Percentiles rank a stretch among this genome's conserved stretches.
Evolutionary conservation across 1,284 basidiomycete species (phyloP).

Genomic region (Microbotryomycetes sp.): DNA sequence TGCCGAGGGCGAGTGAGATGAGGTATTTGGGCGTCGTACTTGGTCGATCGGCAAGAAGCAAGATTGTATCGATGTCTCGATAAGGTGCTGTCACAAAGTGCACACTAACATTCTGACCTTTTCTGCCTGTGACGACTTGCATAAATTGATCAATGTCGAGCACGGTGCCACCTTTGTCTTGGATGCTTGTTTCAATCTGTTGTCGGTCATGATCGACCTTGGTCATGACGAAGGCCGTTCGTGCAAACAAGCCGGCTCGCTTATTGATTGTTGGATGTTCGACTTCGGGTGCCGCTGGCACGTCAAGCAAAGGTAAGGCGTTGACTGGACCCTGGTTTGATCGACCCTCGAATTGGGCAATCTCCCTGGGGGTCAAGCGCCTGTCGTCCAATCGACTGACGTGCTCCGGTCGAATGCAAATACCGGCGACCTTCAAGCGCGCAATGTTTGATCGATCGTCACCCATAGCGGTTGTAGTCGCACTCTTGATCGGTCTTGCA

Average conservation of each 20-base stretch:
- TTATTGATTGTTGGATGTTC: background rate
- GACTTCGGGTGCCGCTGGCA: slow-evolving; percentile 2
- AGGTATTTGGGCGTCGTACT: slow-evolving; percentile 70
- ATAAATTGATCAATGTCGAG: slow-evolving; percentile 61
- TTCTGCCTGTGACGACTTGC: background rate
- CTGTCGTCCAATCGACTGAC: slow-evolving; percentile 27
- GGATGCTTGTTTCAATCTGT: slow-evolving; percentile 47
- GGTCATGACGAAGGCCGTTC: slow-evolving; percentile 52
- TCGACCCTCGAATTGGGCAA: slow-evolving; percentile 45
- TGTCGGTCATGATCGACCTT: slow-evolving; percentile 41
- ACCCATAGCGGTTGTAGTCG: background rate
- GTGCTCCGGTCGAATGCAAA: slow-evolving; percentile 4
- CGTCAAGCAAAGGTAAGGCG: slow-evolving; percentile 43
- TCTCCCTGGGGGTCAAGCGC: slow-evolving; percentile 38
- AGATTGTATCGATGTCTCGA: slow-evolving; percentile 50
- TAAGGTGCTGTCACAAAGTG: slow-evolving; percentile 8
- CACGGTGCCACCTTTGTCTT: slow-evolving; percentile 54
- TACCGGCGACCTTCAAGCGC: slow-evolving; percentile 4
- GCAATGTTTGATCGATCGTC: background rate
- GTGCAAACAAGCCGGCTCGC: slow-evolving; percentile 47
- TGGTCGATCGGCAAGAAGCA: slow-evolving; percentile 59
- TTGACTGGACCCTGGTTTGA: slow-evolving; percentile 50
- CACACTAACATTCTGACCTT: background rate
- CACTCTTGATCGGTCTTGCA: slow-evolving; percentile 46
- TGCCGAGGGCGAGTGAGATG: slow-evolving; percentile 70